These are phyloP conservation scores for Ramularia endophylla DNA, from an alignment of 2,329 filamentous ascomycete species.

Conservation along the genomic window DNA sequence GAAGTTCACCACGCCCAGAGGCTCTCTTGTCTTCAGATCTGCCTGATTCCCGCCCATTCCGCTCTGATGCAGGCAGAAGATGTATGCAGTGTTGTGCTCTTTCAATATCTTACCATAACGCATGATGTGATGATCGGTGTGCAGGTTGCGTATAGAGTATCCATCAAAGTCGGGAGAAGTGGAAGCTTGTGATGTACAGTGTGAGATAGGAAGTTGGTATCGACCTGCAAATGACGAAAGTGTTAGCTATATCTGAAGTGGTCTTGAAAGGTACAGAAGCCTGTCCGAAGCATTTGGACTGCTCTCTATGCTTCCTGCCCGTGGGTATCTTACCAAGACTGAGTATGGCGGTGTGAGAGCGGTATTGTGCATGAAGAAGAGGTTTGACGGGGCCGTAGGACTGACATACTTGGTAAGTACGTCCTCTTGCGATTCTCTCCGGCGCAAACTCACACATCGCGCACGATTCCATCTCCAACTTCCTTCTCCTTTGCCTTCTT, in stretches of 20 bases:
- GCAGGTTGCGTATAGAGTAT: constrained; percentile 86
- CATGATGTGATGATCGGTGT: constrained; percentile 81
- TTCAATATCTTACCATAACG: constrained; percentile 54
- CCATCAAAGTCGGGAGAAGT: constrained; percentile 83
- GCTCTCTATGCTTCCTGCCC: too few relatives aligned
- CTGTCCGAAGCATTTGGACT: too few relatives aligned
- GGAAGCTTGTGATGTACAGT: constrained; percentile 89
- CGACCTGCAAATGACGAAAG: too few relatives aligned
- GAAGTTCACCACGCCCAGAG: too few relatives aligned
- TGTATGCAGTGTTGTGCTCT: too few relatives aligned
- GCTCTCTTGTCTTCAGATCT: too few relatives aligned
- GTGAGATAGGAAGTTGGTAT: constrained; percentile 88
- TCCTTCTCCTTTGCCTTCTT: constrained; percentile 45
- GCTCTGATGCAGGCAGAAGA: too few relatives aligned
- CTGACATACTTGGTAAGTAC: background rate
- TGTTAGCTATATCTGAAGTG: too few relatives aligned
- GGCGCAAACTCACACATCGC: constrained; percentile 57
- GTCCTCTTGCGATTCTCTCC: background rate
- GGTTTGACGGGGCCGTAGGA: constrained; percentile 40
- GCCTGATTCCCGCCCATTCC: too few relatives aligned
- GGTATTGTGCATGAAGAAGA: constrained; percentile 88
- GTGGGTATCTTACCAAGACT: constrained; percentile 68
- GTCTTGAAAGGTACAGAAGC: too few relatives aligned
- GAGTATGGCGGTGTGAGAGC: constrained; percentile 78
- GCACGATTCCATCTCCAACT: constrained; percentile 55